Percentiles rank a stretch among this genome's conserved stretches.
Evolutionary conservation across 1,284 basidiomycete genomes (phyloP).

Genomic region (Heterobasidion annosum): DNA sequence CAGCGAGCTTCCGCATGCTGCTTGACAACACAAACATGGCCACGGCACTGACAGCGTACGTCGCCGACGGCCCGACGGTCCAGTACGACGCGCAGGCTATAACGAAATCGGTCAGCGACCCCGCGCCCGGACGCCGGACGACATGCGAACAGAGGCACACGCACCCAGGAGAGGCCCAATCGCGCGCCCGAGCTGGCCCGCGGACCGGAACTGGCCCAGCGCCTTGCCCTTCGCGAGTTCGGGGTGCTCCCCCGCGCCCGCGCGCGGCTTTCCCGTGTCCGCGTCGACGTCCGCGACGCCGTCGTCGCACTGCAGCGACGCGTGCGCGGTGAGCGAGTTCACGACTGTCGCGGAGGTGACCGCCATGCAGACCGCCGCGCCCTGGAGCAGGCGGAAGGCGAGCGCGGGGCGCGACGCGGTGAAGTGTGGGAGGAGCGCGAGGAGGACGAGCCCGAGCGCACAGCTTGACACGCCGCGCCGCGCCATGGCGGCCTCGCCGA

Average conservation of each 20-base stretch:
- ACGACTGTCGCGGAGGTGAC: constrained; percentile 92
- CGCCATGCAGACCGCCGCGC: constrained; percentile 72
- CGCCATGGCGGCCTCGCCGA: constrained; percentile 75
- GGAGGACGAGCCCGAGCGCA: constrained; percentile 54
- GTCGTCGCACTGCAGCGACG: constrained; percentile 82
- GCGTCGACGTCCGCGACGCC: constrained; percentile 28
- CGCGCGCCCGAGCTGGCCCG: constrained; percentile 84
- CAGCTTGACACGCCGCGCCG: constrained; percentile 69
- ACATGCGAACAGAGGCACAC: neutral
- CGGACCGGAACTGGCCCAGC: constrained; percentile 77
- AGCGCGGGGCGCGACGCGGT: constrained; percentile 30
- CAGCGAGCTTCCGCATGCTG: constrained; percentile 41
- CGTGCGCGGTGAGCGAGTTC: constrained; percentile 79
- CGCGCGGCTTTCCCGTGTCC: constrained; percentile 40
- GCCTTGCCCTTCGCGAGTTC: constrained; percentile 77
- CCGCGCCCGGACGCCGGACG: neutral
- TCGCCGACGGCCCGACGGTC: constrained; percentile 74
- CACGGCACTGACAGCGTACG: constrained; percentile 59
- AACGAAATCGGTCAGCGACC: constrained; percentile 6
- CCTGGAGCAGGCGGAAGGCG: constrained; percentile 58
- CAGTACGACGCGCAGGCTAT: constrained; percentile 80
- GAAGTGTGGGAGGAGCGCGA: constrained; percentile 60
- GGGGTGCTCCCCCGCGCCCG: constrained; percentile 32
- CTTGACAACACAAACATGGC: constrained; percentile 52
- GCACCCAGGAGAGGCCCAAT: constrained; percentile 78